Conservation (phyloP, 805 yeast species). For the Ogataea wickerhamii region DNA sequence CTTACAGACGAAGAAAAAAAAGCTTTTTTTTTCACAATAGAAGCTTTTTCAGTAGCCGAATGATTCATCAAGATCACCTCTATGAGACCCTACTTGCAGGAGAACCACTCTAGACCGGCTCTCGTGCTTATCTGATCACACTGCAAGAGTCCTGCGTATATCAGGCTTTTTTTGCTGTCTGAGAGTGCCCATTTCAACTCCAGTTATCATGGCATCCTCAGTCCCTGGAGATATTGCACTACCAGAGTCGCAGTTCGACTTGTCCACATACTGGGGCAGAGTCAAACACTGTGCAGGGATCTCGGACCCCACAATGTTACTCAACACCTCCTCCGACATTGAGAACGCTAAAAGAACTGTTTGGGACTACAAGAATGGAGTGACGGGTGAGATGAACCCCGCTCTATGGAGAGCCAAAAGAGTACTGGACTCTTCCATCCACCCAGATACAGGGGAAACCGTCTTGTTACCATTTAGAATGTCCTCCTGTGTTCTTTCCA, state of each 20-base stretch:
- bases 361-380: constrained; percentile 72
- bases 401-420: constrained; percentile 87
- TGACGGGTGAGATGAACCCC: constrained; percentile 60
- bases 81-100: no score
- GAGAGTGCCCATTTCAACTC: no score
- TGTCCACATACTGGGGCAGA: constrained; percentile 86
- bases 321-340: constrained; percentile 65
- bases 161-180: no score
- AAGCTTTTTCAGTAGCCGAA: no score
- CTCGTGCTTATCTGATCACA: no score
- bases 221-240: constrained; percentile 76
- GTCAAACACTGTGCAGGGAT: constrained; percentile 92
- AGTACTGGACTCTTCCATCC: constrained; percentile 85
- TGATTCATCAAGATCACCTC: no score
- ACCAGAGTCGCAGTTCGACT: constrained; percentile 78
- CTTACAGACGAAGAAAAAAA: no score
- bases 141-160: no score
- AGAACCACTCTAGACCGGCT: no score
- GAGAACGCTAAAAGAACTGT: constrained; percentile 60
- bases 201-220: constrained; percentile 96
- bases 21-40: no score
- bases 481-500: constrained; percentile 93
- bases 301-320: constrained; percentile 85
- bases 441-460: constrained; percentile 95
- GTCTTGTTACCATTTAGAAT: constrained; percentile 92